These are phyloP conservation scores for Ophiostoma tasmaniense DNA, from an alignment of 2,329 filamentous ascomycete species.

Conservation along the genomic window DNA sequence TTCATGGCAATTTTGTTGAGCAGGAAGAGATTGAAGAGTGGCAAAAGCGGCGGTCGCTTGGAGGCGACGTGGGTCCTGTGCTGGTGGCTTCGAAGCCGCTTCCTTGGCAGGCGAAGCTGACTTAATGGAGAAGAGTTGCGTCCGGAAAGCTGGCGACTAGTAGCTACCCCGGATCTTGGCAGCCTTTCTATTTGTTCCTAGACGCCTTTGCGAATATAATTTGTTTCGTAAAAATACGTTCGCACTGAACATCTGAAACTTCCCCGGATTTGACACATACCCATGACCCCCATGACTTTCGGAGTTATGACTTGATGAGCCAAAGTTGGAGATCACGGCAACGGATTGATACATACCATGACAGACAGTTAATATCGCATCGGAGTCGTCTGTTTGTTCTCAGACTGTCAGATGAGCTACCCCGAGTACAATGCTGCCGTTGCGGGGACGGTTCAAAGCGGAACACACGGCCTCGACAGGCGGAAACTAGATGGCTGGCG, in stretches of 20 bases:
- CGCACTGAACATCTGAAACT: neutral
- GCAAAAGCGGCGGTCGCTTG: slow-evolving; percentile 28
- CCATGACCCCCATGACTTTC: neutral
- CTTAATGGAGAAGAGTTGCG: neutral
- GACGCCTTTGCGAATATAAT: too few relatives aligned
- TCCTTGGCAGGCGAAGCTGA: slow-evolving; percentile 30
- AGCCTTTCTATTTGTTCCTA: neutral
- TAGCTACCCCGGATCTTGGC: neutral
- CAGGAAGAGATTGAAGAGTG: slow-evolving; percentile 36
- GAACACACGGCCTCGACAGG: neutral
- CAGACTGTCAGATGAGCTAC: neutral
- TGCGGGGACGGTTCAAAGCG: neutral
- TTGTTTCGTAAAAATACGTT: too few relatives aligned
- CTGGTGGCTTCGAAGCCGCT: slow-evolving; percentile 30
- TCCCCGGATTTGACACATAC: neutral
- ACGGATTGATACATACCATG: neutral
- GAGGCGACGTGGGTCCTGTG: slow-evolving; percentile 33
- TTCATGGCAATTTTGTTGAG: slow-evolving; percentile 38
- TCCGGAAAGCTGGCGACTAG: neutral
- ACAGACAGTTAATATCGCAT: neutral
- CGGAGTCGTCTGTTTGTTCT: neutral
- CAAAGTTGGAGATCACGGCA: neutral
- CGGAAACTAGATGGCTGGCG: neutral
- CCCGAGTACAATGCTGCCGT: neutral
- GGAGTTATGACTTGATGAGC: neutral